Evolutionary conservation across 805 yeast species (phyloP).

Genomic region (Groenewaldozyma salmanticensis): DNA sequence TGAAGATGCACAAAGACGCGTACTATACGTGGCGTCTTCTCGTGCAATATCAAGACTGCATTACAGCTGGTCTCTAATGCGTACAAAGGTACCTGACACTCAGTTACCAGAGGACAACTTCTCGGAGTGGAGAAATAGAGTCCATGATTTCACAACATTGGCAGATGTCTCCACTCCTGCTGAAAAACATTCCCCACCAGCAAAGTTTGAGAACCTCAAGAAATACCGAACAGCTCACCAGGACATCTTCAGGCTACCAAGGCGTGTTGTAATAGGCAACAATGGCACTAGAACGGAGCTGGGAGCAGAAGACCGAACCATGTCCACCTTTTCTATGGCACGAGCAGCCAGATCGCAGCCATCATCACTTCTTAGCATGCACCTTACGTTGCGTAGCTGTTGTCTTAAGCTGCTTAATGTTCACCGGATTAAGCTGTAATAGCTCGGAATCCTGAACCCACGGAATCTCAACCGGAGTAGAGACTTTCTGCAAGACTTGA

Average conservation of each 20-base stretch:
- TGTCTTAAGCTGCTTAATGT: background rate
- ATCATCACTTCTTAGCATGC: no score
- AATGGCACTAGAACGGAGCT: no score
- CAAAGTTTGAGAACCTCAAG: background rate
- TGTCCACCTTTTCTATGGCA: no score
- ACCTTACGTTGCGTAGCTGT: no score
- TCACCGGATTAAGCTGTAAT: background rate
- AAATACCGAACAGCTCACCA: no score
- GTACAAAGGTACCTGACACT: background rate
- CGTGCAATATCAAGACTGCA: constrained; percentile 16
- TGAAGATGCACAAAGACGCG: constrained; percentile 17
- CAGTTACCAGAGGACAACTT: background rate
- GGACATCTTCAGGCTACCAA: no score
- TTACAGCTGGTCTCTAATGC: background rate
- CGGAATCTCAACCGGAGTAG: constrained; percentile 4
- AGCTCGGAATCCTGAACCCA: constrained; percentile 4
- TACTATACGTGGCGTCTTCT: constrained; percentile 23
- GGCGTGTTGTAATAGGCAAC: no score
- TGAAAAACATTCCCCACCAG: background rate
- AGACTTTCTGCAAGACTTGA: constrained; percentile 1
- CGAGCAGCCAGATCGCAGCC: no score
- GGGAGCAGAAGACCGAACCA: no score
- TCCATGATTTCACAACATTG: background rate
- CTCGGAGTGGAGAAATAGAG: background rate
- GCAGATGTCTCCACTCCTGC: background rate